These are phyloP conservation scores for Cymodocea nodosa DNA, from an alignment of 116 monocot species.

Conservation along the genomic window DNA sequence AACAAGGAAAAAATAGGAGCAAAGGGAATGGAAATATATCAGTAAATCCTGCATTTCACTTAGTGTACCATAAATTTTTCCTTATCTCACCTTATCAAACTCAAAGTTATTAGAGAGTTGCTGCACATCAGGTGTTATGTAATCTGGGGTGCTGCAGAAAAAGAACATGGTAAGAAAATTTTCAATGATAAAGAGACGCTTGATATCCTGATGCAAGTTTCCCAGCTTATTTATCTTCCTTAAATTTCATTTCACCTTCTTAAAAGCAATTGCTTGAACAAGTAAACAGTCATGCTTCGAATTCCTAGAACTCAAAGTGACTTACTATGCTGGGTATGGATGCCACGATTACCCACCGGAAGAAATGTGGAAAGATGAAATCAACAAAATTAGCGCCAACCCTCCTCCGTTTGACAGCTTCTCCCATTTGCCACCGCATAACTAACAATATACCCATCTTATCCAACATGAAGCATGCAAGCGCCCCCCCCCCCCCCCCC, in stretches of 20 bases:
- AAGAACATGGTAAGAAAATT: background rate
- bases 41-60: background rate
- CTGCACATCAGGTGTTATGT: conserved; percentile 64
- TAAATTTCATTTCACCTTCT: too few relatives aligned
- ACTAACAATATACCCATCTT: too few relatives aligned
- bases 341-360: too few relatives aligned
- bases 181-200: background rate
- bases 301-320: too few relatives aligned
- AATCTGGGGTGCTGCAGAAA: conserved; percentile 61
- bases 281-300: too few relatives aligned
- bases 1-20: background rate
- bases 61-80: background rate
- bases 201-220: background rate
- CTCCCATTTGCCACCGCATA: too few relatives aligned
- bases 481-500: too few relatives aligned
- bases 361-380: background rate
- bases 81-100: conserved; percentile 33
- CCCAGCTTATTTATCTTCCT: too few relatives aligned
- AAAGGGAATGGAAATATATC: background rate
- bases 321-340: too few relatives aligned
- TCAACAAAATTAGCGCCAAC: background rate
- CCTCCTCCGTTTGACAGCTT: too few relatives aligned
- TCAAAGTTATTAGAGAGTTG: conserved; percentile 36
- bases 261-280: too few relatives aligned
- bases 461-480: too few relatives aligned